Evolutionary conservation across 108 stramenopile species (phyloP).

Genomic region (Nitzschia sp.): DNA sequence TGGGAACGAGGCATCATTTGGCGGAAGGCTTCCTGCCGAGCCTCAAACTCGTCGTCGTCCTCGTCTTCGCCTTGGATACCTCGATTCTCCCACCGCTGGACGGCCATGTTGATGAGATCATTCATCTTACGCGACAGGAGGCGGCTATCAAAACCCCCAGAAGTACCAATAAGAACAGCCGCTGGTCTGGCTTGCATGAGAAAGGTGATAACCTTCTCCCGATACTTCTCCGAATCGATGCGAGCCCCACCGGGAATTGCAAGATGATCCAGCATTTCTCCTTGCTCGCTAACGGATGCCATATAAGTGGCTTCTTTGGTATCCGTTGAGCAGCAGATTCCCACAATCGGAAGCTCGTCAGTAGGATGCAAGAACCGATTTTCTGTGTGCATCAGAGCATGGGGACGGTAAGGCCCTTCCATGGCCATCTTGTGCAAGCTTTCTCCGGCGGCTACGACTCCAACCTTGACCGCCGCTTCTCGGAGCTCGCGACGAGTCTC

Average conservation of each 20-base stretch:
- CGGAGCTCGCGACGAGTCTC: conserved; percentile 75
- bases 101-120: conserved; percentile 71
- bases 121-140: conserved; percentile 58
- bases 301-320: conserved; percentile 80
- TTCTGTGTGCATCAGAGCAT: conserved; percentile 58
- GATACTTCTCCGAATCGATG: conserved; percentile 70
- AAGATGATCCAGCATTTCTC: conserved; percentile 77
- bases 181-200: conserved; percentile 77
- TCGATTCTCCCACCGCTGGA: conserved; percentile 77
- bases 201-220: conserved; percentile 81
- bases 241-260: conserved; percentile 81
- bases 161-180: conserved; percentile 79
- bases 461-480: conserved; percentile 69
- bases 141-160: conserved; percentile 76
- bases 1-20: conserved; percentile 44
- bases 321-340: conserved; percentile 70
- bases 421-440: conserved; percentile 81
- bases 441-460: conserved; percentile 69
- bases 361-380: conserved; percentile 82
- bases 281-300: conserved; percentile 74
- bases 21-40: conserved; percentile 54
- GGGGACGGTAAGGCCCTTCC: conserved; percentile 89
- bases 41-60: conserved; percentile 85
- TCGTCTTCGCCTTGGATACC: conserved; percentile 86
- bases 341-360: conserved; percentile 84